phyloP scores from a whole-genome alignment of 345 rosid genomes.

The Balakata baccata region DNA sequence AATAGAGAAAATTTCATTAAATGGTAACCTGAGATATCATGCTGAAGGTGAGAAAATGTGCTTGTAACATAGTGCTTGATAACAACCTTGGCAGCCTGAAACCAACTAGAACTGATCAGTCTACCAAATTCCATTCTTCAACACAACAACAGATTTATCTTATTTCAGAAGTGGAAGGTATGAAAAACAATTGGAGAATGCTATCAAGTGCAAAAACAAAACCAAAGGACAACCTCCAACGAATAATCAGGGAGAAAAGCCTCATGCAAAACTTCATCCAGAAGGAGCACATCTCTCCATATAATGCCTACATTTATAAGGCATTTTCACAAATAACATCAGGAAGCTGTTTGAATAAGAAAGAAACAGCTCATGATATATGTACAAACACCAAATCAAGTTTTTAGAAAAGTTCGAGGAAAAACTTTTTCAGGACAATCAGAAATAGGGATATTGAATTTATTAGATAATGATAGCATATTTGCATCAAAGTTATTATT shows the following conservation, averaged over 20 bases:
- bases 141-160: neutral
- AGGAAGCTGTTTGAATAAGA: constrained; percentile 15
- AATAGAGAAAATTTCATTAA: neutral
- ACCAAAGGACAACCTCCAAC: constrained; percentile 52
- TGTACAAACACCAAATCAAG: constrained; percentile 6
- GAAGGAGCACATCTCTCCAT: constrained; percentile 80
- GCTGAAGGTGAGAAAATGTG: constrained; percentile 64
- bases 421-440: constrained; percentile 9
- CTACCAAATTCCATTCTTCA: constrained; percentile 10
- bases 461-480: neutral
- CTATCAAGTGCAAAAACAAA: constrained; percentile 8
- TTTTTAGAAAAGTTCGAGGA: neutral
- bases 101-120: constrained; percentile 35
- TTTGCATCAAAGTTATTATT: neutral
- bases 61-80: constrained; percentile 63
- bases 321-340: constrained; percentile 17
- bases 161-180: neutral
- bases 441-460: constrained; percentile 2
- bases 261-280: constrained; percentile 79
- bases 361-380: constrained; percentile 5
- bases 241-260: constrained; percentile 71
- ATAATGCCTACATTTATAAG: constrained; percentile 53
- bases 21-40: constrained; percentile 73
- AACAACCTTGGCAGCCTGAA: constrained; percentile 75
- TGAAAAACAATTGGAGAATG: constrained; percentile 3